A percentile compares a stretch with the other conserved stretches of the same genome.
These are phyloP conservation scores for Phaffomyces antillensis DNA, from an alignment of 805 yeast genomes.

Conservation along the genomic window DNA sequence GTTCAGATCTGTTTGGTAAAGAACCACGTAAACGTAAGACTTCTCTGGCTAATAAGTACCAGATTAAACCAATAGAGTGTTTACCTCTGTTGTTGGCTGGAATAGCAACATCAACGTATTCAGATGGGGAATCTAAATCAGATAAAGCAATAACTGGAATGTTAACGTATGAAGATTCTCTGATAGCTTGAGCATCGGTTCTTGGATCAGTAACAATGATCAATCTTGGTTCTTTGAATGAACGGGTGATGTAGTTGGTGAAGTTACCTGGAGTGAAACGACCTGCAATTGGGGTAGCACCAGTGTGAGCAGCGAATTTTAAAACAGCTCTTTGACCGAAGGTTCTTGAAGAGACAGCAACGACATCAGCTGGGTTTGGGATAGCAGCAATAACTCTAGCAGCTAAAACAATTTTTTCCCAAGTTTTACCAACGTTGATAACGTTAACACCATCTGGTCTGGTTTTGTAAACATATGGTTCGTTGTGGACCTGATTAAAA, in stretches of 20 bases:
- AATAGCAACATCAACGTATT: constrained; percentile 98
- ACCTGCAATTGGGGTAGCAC: constrained; percentile 99
- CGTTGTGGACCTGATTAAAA: constrained; percentile 74
- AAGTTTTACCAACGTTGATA: constrained; percentile 97
- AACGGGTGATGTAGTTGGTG: constrained; percentile 99
- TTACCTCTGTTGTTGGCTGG: constrained; percentile 99
- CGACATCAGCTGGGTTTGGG: constrained; percentile 97
- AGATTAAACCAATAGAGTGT: constrained; percentile 98
- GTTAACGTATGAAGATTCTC: constrained; percentile 99
- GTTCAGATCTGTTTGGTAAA: constrained; percentile 90
- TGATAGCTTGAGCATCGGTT: constrained; percentile 99
- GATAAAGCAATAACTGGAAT: constrained; percentile 99
- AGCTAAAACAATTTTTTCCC: constrained; percentile 99
- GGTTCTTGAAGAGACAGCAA: constrained; percentile 98
- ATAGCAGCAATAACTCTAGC: constrained; percentile 99
- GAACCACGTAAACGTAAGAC: constrained; percentile 98
- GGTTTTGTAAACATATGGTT: constrained; percentile 93
- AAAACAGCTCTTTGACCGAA: constrained; percentile 99
- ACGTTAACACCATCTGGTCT: constrained; percentile 99
- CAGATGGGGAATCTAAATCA: constrained; percentile 98
- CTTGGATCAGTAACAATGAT: constrained; percentile 99
- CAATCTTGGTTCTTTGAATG: constrained; percentile 99
- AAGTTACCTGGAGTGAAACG: constrained; percentile 99
- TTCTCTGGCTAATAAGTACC: constrained; percentile 99
- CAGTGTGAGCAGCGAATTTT: constrained; percentile 99